phyloP scores from a whole-genome alignment of 352 stramenopile species.

The Globisporangium parvum region DNA sequence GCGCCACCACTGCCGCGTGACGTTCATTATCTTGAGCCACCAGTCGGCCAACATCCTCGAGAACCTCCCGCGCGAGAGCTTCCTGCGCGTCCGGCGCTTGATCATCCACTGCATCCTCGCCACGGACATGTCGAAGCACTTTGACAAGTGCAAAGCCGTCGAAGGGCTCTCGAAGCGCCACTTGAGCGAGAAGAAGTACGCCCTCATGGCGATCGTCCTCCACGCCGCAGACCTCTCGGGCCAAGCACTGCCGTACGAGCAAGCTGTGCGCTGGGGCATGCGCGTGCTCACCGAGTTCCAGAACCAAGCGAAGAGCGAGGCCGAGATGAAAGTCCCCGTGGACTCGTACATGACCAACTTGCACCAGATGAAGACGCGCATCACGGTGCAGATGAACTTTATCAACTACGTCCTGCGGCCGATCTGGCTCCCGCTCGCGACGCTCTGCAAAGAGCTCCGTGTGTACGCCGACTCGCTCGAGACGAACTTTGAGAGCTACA shows the following conservation, averaged over 20 bases:
- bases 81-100: slow-evolving; percentile 49
- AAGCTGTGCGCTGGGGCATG: slow-evolving; percentile 52
- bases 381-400: slow-evolving; percentile 72
- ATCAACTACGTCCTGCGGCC: slow-evolving; percentile 70
- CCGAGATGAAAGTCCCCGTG: slow-evolving; percentile 44
- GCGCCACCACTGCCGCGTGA: slow-evolving; percentile 71
- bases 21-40: slow-evolving; percentile 73
- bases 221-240: slow-evolving; percentile 59
- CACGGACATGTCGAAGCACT: slow-evolving; percentile 77
- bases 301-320: slow-evolving; percentile 59
- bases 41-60: slow-evolving; percentile 71
- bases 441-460: slow-evolving; percentile 40
- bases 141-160: slow-evolving; percentile 62
- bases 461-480: slow-evolving; percentile 56
- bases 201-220: slow-evolving; percentile 67
- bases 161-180: slow-evolving; percentile 54
- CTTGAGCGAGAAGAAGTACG: slow-evolving; percentile 40
- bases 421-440: slow-evolving; percentile 50
- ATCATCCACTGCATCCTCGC: slow-evolving; percentile 70
- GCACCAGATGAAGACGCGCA: slow-evolving; percentile 44
- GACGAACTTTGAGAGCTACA: slow-evolving; percentile 57
- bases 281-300: slow-evolving; percentile 69
- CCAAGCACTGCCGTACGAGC: slow-evolving; percentile 50
- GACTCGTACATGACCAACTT: slow-evolving; percentile 75
- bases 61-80: slow-evolving; percentile 38